phyloP scores from a whole-genome alignment of 2,329 filamentous ascomycete species.

The Lecanicillium sp. region DNA sequence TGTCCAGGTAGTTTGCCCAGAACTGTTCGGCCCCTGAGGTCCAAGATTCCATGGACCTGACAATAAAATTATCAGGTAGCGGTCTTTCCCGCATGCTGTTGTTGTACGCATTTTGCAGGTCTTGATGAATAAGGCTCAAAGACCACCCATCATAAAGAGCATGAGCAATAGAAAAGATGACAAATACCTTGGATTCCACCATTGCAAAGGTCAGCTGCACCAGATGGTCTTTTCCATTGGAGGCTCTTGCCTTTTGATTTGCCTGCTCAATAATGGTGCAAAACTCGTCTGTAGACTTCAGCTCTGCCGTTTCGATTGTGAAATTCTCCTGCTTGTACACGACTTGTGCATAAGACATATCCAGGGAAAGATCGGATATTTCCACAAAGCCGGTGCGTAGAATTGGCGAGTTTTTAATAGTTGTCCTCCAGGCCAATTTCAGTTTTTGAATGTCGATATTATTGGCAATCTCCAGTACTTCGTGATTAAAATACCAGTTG shows the following conservation, averaged over 20 bases:
- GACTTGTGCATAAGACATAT: constrained; percentile 42
- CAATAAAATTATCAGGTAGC: constrained; percentile 44
- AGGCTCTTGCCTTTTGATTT: constrained; percentile 25
- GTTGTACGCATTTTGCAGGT: constrained; percentile 60
- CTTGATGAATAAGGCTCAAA: constrained; percentile 62
- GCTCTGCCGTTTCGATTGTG: constrained; percentile 13
- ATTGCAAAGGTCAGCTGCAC: constrained; percentile 41
- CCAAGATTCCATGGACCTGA: constrained; percentile 13
- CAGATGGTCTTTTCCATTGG: constrained; percentile 29
- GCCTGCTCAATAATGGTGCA: constrained; percentile 27
- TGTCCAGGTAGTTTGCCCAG: constrained; percentile 63
- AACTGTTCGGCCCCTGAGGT: constrained; percentile 37
- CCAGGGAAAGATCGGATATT: constrained; percentile 52
- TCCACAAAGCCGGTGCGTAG: constrained; percentile 67
- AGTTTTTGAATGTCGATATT: constrained; percentile 50
- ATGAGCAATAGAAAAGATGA: constrained; percentile 70
- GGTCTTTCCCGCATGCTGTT: constrained; percentile 32
- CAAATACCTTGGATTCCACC: constrained; percentile 26
- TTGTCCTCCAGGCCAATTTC: constrained; percentile 50
- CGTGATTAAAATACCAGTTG: constrained; percentile 76
- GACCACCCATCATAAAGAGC: constrained; percentile 89
- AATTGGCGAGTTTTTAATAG: constrained; percentile 58
- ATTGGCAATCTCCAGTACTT: constrained; percentile 56
- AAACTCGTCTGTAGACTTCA: constrained; percentile 26
- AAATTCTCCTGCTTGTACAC: constrained; percentile 22